Conservation (phyloP, 331 rosid genomes). For the Pyracantha coccinea region DNA sequence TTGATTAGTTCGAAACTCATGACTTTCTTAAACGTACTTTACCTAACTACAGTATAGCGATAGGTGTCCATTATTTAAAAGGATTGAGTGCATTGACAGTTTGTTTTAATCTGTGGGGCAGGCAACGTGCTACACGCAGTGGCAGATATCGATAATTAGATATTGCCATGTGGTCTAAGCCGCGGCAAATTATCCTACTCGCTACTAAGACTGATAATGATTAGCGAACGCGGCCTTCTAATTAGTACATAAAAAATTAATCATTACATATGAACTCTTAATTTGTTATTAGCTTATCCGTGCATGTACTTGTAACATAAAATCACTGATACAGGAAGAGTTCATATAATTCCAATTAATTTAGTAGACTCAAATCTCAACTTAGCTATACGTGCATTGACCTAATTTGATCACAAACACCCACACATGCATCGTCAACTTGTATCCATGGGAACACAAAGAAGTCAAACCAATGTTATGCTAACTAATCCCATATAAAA, state of each 20-base stretch:
- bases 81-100: not conserved
- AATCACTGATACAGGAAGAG: not conserved
- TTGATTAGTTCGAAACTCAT: not conserved
- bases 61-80: not conserved
- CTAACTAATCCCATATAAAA: not conserved
- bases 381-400: not conserved
- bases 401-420: not conserved
- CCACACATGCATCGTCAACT: conserved; percentile 1
- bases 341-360: not conserved
- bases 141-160: not conserved
- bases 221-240: not conserved
- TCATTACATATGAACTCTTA: not conserved
- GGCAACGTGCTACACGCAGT: not conserved
- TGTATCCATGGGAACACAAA: conserved; percentile 16
- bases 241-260: not conserved
- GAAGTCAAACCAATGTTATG: conserved; percentile 2
- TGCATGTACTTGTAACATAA: not conserved
- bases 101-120: not conserved
- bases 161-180: not conserved
- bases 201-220: not conserved
- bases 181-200: conserved; percentile 6
- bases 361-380: not conserved
- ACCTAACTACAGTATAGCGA: not conserved
- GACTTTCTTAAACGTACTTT: too few species aligned
- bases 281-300: not conserved